Percentiles rank a stretch among this genome's conserved stretches.
These are phyloP conservation scores for Melaleuca alternifolia DNA, from an alignment of 345 rosid species.

Conservation along the genomic window DNA sequence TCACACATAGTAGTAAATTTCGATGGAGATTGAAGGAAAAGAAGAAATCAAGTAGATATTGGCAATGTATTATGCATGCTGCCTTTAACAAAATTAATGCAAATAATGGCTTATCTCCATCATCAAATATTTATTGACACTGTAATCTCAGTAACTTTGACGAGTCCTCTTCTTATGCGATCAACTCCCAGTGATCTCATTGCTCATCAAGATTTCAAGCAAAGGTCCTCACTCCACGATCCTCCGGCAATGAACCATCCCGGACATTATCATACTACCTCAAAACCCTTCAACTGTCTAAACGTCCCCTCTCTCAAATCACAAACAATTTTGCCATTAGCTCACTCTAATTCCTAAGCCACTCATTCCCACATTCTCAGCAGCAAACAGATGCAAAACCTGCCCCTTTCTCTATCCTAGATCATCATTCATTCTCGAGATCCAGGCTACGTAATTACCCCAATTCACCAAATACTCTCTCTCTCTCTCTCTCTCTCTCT, in stretches of 20 bases:
- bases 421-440: not conserved
- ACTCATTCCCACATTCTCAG: not conserved
- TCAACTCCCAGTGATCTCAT: not conserved
- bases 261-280: not conserved
- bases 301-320: not conserved
- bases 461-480: not conserved
- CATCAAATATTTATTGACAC: not conserved
- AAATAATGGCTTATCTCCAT: accelerated
- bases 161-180: not conserved
- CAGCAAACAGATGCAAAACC: not conserved
- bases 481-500: not conserved
- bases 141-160: not conserved
- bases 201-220: not conserved
- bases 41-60: not conserved
- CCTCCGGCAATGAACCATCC: not conserved
- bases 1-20: accelerated
- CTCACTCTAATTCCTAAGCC: not conserved
- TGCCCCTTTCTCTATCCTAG: not conserved
- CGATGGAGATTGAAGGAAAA: accelerated
- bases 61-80: accelerated
- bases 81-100: not conserved
- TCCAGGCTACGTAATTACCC: not conserved
- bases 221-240: not conserved
- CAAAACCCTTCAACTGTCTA: not conserved
- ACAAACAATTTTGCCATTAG: not conserved